Evolutionary conservation across 768 basidiomycete genomes (phyloP).

Genomic region (Tylopilus felleus): DNA sequence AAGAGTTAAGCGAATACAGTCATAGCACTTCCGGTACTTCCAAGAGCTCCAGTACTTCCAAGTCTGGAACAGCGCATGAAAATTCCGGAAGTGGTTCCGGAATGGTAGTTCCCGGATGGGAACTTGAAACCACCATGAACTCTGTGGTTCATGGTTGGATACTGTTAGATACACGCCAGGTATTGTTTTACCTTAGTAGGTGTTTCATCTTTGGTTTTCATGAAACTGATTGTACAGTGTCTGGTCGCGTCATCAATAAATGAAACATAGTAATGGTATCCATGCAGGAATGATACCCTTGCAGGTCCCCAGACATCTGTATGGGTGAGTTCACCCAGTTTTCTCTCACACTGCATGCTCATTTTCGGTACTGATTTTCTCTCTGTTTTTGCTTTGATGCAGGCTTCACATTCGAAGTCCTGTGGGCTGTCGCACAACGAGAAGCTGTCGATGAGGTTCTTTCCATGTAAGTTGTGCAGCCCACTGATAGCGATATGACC

Average conservation of each 20-base stretch:
- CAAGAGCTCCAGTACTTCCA: no score
- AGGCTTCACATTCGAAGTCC: conserved; percentile 1
- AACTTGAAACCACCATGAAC: no score
- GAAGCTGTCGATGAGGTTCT: background rate
- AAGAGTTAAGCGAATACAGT: no score
- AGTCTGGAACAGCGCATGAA: no score
- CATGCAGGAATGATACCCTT: fast-evolving
- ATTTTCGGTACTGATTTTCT: background rate
- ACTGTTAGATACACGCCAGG: no score
- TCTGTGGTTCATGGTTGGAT: no score
- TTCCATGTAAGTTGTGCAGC: background rate
- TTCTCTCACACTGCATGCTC: fast-evolving
- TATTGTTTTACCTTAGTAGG: background rate
- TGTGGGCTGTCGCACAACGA: background rate
- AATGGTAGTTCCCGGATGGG: no score
- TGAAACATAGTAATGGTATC: background rate
- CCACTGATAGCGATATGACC: background rate
- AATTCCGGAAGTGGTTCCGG: no score
- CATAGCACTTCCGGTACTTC: no score
- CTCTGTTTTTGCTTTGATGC: background rate
- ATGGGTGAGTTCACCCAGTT: background rate
- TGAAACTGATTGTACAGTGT: background rate
- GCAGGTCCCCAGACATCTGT: conserved; percentile 6
- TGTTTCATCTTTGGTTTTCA: background rate
- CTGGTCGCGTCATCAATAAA: background rate